A percentile compares a stretch with the other conserved stretches of the same genome.
phyloP scores from a whole-genome alignment of 306 rosid genomes.

The Cucumis cinereus region DNA sequence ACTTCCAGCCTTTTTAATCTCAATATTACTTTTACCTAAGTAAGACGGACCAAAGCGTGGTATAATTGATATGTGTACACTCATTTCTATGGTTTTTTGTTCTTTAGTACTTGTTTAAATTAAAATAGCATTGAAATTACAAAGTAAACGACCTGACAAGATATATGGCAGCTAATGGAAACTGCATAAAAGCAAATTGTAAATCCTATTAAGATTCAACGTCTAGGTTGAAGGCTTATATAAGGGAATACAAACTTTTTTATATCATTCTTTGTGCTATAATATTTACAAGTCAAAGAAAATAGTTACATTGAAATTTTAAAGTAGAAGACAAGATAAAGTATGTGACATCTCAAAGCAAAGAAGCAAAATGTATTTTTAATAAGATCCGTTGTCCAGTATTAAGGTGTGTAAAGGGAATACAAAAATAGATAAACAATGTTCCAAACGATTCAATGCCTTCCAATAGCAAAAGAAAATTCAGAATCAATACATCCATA shows the following conservation, averaged over 20 bases:
- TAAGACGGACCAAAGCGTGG: neutral
- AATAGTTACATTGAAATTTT: too few relatives aligned
- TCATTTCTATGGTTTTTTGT: neutral
- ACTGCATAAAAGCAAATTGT: neutral
- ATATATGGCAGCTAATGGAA: neutral
- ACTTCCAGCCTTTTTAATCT: neutral
- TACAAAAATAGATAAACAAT: neutral
- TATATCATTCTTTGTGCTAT: too few relatives aligned
- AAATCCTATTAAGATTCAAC: neutral
- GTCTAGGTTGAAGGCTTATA: neutral
- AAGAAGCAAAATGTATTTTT: neutral
- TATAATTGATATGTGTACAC: neutral
- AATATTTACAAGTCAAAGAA: neutral
- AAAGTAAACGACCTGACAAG: neutral
- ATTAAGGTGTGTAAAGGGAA: neutral
- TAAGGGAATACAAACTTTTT: neutral
- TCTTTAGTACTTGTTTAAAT: neutral
- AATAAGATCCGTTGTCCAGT: neutral
- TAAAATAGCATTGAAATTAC: neutral
- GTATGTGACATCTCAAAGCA: neutral
- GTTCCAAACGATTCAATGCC: neutral
- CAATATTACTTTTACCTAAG: neutral
- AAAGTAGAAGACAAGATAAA: too few relatives aligned
- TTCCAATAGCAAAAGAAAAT: neutral
- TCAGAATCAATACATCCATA: neutral